Evolutionary conservation across 2,329 filamentous ascomycete genomes (phyloP), one percentile per base, ranked within the genome.

Genomic region (Orbilia brochopaga): DNA sequence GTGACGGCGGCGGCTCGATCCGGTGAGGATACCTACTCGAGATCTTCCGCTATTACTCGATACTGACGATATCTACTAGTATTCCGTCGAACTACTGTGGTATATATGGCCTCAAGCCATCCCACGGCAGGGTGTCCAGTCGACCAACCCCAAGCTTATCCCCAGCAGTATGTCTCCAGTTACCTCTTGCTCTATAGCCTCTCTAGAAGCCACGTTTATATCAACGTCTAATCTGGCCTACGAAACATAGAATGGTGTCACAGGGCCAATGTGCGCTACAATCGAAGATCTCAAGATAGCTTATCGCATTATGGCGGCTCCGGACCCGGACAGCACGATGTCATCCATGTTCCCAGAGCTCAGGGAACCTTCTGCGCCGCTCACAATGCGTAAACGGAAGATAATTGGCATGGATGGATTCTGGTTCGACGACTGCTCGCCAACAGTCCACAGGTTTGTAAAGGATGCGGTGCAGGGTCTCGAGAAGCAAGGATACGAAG

Each of bases 221-320:
- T 13, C 44, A 46, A 13, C 23, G 46, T 27, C 40, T 19, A 27
- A 32, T 46, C 35, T 5, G 24, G 17, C 37, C n/a, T 54, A 46
- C n/a, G 15, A 23, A 27, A 53, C 35, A n/a, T 56, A 66, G 27
- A 74, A 69, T 5, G 83, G 83, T 63, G 88, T 94, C 15, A 82
- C 85, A 5, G 90, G 91, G 0, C 92, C 92, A 6, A 85, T 96
- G 76, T 89, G 90, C 15, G 84, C 86, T 53, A 93, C 85, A 61
- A 90, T 90, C 73, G 83, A 87, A 37, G 92, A 96, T 76, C 85
- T 97, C 4, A 88, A 89, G 73, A 83, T 92, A 58, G 88, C 90
- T n/a, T 97, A 94, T 81, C 87, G 90, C 55, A 78, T 90, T 76
- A 91, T 95, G 84, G 85, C 90, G 1, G 84, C 86, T 58, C 89